Evolutionary conservation across 31 red algal species (phyloP), one percentile per base, ranked within the genome.

Genomic region (Porphyra umbilicalis): DNA sequence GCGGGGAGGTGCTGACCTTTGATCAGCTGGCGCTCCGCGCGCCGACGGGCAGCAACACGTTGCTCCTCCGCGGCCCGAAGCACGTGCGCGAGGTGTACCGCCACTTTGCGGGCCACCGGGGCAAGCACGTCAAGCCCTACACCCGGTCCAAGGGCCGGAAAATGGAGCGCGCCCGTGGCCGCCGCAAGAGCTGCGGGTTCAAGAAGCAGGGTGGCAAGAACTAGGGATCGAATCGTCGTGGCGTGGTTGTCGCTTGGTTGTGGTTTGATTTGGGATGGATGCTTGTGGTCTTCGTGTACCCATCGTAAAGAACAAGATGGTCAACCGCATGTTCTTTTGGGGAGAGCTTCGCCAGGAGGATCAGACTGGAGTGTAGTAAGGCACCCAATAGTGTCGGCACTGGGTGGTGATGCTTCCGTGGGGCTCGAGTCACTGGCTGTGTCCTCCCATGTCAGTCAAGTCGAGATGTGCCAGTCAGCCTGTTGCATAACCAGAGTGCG

Each of bases 111-210:
- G 93, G 93, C 80, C 90, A 93, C 77, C 90, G 85, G 35, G 91
- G 90, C 85, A 93, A 95, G 78, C 90, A 99, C 79, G 97, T 94
- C 81, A 95, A 95, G 85, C 97, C 97, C 9, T 99, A 99, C 76
- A 88, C 91, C 8, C 97, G 93, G 46, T 84, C 87, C 57, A 96
- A 99, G 88, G 90, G 90, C 76, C 92, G 97, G 84, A 99, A 99
- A 77, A 83, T 96, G 75, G 97, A 99, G 42, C 85, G 91, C 39
- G 97, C 97, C 15, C 97, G 97, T 77, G 97, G 97, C 68, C 90
- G 97, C 85, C 93, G 97, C 38, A 36, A 82, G 38, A 87, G 85
- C 79, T 89, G 97, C 81, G 97, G 97, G 32, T 99, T 90, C 88
- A 99, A 99, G 90, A 96, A 91, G 89, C 86, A 91, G 86, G 81